Evolutionary conservation across 106 monocot genomes (phyloP), one percentile per base, ranked within the genome.

Genomic region (Ottelia alismoides): DNA sequence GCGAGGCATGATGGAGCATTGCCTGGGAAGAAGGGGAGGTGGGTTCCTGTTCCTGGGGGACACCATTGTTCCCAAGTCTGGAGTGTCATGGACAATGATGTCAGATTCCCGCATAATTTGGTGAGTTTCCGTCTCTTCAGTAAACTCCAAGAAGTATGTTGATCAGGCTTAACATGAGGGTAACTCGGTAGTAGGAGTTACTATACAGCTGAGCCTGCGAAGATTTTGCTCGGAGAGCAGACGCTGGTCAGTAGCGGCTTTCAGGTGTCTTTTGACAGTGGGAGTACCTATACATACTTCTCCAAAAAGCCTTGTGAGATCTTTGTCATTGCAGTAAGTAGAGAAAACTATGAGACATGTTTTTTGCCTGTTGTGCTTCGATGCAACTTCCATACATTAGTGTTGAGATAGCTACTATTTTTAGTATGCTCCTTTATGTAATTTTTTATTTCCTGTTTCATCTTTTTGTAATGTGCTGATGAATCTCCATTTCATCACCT

Each of bases 261-360:
- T 55, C 73, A 71, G 22, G 65, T 96, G 20, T 78, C 85, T 1
- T 74, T 96, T 30, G 94, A 96, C 62, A 88, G 81, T 47, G 88
- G 94, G 7, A 96, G 94, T 76, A 78, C 94, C 51, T 94, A 78
- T 52, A 94, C 81, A 4, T 94, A 88, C 69, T 76, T 88, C 30
- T 40, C 71, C 0, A 43, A 53, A 26, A 70, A 64, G 47, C 73
- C 81, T 0, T 94, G 82, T 49, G 66, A 82, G 58, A 64, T 72
- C 3, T 52, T 88, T 22, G 53, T 94, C 21, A 56, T 61, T 25
- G 70, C 69, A 71, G 96, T 96, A 76, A 63, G 17, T 43, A 32
- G 10, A 2, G 27, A 30, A 2, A 21, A n/a, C n/a, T n/a, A n/a
- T n/a, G n/a, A n/a, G n/a, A n/a, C n/a, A n/a, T n/a, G n/a, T n/a